Percentiles rank a stretch among this genome's conserved stretches.
phyloP scores from a whole-genome alignment of 2,329 filamentous ascomycete species.

The Claviceps sp. region DNA sequence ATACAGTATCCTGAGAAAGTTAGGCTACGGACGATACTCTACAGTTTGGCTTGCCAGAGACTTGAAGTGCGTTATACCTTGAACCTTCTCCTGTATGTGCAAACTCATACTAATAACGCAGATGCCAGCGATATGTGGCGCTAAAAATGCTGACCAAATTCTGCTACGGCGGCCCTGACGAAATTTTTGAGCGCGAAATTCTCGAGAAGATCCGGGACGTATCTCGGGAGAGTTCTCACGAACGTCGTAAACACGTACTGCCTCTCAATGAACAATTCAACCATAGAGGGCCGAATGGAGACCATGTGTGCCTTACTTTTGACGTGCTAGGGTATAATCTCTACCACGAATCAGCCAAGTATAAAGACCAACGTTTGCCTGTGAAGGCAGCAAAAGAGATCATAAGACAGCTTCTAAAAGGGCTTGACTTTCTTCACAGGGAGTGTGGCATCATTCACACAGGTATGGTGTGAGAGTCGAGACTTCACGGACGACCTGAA shows the following conservation, averaged over 20 bases:
- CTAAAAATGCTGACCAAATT: slow-evolving; percentile 16
- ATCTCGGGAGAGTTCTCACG: no score
- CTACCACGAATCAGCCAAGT: neutral
- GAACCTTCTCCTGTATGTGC: no score
- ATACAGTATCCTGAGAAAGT: slow-evolving; percentile 14
- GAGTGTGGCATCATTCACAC: no score
- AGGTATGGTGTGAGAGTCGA: no score
- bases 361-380: neutral
- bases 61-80: slow-evolving; percentile 5
- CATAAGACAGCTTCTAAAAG: no score
- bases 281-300: slow-evolving; percentile 17
- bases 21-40: slow-evolving; percentile 12
- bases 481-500: no score
- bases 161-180: slow-evolving; percentile 1
- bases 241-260: slow-evolving; percentile 6
- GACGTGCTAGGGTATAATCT: slow-evolving; percentile 14
- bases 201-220: neutral
- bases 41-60: slow-evolving; percentile 15
- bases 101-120: neutral
- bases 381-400: neutral
- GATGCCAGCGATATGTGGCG: slow-evolving; percentile 12
- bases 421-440: neutral
- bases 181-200: no score
- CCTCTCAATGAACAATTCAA: slow-evolving; percentile 14
- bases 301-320: slow-evolving; percentile 18